Base-by-base conservation (phyloP, 2,329 filamentous ascomycete species). In the Alternaria sp. region DNA sequence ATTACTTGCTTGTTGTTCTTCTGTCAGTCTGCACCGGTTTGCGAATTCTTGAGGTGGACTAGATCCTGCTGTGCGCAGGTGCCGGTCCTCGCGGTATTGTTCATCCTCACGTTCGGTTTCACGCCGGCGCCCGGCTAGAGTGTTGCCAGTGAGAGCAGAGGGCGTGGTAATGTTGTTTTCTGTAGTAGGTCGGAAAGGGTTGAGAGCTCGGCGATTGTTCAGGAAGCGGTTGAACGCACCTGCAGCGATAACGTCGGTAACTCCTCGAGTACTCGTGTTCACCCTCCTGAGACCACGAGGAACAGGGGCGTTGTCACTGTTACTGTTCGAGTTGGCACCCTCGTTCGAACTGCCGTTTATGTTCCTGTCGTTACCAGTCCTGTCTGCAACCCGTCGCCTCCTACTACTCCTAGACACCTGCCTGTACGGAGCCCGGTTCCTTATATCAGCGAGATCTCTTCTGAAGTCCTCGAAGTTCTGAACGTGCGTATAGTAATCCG, bases 381-480 rank as follows among this genome's bases (percentile, higher is more conserved):
- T 36, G 2, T 36, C 14, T 25, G 27, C 5, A 20, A 18, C 44
- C 9, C 28, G 40, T 14, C 51, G 40, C n/a, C 48, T 60, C 18
- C 54, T 44, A 12, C 43, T 30, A 32, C 50, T 53, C 12, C 46
- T 40, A 5, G 56, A 43, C 12, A 54, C 22, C 9, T 44, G 56
- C 5, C 34, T 52, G 9, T 49, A 51, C 8, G 52, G 54, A 4
- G 66, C 64, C 11, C 62, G 54, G 16, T 41, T 40, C 32, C 63
- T 59, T 18, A 69, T 52, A 22, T 55, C 36, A 22, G 58, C 62
- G 8, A 68, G 62, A 30, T 68, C 60, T 5, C 58, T 57, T 0
- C 49, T 60, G 14, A 61, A 38, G 11, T 53, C 32, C 11, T 57
- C 32, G 45, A 54, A 68, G 51, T 51, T 62, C 14, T 56, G 52